Evolutionary conservation across 768 basidiomycete genomes (phyloP), one percentile per base, ranked within the genome.

Genomic region (Podaxis pistillaris): DNA sequence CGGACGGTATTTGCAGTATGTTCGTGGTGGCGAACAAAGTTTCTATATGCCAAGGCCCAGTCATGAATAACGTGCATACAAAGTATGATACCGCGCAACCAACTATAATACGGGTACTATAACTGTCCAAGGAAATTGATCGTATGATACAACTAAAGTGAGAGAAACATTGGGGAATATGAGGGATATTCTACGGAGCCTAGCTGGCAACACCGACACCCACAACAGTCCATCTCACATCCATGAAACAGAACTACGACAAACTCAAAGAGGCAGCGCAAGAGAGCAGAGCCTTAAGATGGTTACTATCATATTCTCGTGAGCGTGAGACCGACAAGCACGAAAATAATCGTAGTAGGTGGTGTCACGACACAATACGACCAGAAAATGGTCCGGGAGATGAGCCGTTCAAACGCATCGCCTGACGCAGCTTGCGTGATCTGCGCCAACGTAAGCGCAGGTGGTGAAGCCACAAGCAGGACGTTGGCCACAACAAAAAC

Each of bases 311-410:
- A 89, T n/a, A 85, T 68, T 66, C 83, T 85, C 1, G 86, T 77
- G 11, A 91, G 69, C 56, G 86, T 62, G 47, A 96, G 73, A 1
- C 91, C 94, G 28, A 92, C 69, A 49, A 96, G 82, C 54, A 96
- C 91, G 69, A 88, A 89, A 17, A 79, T 69, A 59, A 94, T 86
- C 58, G 88, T 93, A n/a, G 89, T 81, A 1, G 92, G 91, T 1
- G 95, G 94, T 0, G 95, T 96, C 60, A 95, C 78, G 37, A 94
- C 76, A 67, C 92, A 94, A 70, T 96, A 98, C 1, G 89, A 83
- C 93, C 94, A 95, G 72, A 94, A 94, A 63, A 98, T 93, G 0
- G 96, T 98, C 58, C 92, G 84, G 63, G 87, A 89, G 72, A 97
- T 90, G 38, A 98, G 81, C 1, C 94, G 81, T 76, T 98, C 96